Conservation (phyloP, 805 yeast genomes). For the Candida caryicola region DNA sequence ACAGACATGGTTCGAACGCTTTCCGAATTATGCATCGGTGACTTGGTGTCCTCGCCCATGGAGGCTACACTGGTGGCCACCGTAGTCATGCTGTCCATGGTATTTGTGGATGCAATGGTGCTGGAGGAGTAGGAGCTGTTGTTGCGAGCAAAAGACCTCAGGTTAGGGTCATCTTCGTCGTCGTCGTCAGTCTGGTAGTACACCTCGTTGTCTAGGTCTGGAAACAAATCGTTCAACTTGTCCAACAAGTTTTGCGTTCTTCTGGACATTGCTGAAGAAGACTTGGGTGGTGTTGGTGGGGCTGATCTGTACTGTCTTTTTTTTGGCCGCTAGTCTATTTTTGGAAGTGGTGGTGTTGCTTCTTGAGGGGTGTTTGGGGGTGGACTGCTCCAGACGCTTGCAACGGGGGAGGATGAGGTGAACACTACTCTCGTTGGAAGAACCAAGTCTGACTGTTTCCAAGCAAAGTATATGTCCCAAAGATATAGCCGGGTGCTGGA, state of each 20-base stretch:
- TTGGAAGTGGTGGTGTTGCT: no score
- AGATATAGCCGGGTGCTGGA: no score
- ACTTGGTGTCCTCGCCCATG: background rate
- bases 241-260: conserved; percentile 2
- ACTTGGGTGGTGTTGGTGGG: no score
- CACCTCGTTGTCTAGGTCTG: background rate
- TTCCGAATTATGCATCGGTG: background rate
- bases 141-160: conserved; percentile 6
- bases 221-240: conserved; percentile 3
- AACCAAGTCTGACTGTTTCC: no score
- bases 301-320: no score
- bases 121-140: conserved; percentile 12
- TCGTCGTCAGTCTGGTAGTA: background rate
- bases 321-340: no score
- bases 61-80: conserved; percentile 8
- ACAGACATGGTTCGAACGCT: background rate
- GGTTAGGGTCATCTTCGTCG: conserved; percentile 1
- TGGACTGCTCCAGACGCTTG: no score
- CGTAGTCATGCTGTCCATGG: conserved; percentile 5
- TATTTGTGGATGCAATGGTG: conserved; percentile 7
- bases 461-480: no score
- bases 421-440: no score
- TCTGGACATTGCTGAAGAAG: conserved; percentile 3
- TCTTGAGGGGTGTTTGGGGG: no score
- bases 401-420: no score